Base-by-base conservation (phyloP, 163 green algal genomes). In the Prototheca cutis region DNA sequence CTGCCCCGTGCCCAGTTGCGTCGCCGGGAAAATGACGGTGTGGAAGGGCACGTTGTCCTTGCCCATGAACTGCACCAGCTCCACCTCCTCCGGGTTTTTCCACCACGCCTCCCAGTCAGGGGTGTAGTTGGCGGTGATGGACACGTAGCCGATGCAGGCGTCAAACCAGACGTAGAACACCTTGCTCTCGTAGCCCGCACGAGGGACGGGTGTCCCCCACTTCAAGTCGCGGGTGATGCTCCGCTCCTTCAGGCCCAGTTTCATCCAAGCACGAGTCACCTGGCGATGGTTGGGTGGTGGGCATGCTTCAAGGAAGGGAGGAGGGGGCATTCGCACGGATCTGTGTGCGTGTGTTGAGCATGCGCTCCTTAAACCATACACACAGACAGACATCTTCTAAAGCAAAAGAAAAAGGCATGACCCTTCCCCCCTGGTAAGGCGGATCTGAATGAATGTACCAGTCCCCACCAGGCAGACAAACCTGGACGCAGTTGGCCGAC, bases 131-230 rank as follows among this genome's bases (percentile, higher is more conserved):
- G 91, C 91, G 4, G 91, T 98, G 82, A 98, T 98, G 66, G 74
- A 90, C 69, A 97, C 87, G 83, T 98, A 98, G 48, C 91, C 90
- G 29, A 98, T 95, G 55, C 88, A 88, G 4, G 91, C 91, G 59
- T 97, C 91, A 75, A 97, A 98, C 91, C 91, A 97, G 17, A 98
- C 91, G 66, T 98, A 98, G 66, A 98, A 97, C 23, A 96, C 83
- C 84, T 97, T 97, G 67, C 94, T 76, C 60, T 87, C 64, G 68
- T 84, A 97, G 28, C 89, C 91, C 13, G 84, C 64, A 39, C 84
- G 70, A 1, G 91, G 91, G 30, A 98, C 90, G 1, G 85, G 86
- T 1, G 88, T 94, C 63, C 91, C 91, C 91, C 91, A 97, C 72
- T 90, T 91, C 28, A 98, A 78, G 80, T 98, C 91, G 15, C 91